Evolutionary conservation across 2,329 filamentous ascomycete species (phyloP).

Genomic region (Beauveria caledonica): DNA sequence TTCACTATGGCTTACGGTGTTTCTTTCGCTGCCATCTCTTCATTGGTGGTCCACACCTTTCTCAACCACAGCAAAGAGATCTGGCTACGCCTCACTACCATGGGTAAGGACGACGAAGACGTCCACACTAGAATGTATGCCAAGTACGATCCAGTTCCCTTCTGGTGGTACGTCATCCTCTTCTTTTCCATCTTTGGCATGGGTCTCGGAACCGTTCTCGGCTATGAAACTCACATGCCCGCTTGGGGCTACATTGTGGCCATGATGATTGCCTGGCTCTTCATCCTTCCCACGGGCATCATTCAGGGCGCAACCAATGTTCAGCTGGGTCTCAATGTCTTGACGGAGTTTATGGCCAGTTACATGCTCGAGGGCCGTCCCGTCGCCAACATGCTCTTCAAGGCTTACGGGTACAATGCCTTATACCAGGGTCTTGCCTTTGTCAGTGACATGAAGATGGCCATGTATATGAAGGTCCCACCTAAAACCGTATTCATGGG

Average conservation of each 20-base stretch:
- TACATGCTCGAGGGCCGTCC: conserved; percentile 16
- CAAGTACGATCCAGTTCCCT: conserved; percentile 24
- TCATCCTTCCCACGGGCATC: conserved; percentile 16
- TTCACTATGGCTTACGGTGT: conserved; percentile 32
- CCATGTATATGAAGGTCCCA: conserved; percentile 40
- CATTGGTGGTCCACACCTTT: conserved; percentile 29
- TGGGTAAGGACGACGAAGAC: conserved; percentile 33
- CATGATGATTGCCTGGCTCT: conserved; percentile 17
- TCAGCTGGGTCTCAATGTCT: conserved; percentile 26
- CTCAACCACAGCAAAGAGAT: conserved; percentile 35
- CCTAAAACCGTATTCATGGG: conserved; percentile 36
- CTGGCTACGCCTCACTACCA: conserved; percentile 35
- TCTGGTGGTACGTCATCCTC: conserved; percentile 30
- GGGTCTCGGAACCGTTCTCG: conserved; percentile 20
- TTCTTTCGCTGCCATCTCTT: conserved; percentile 41
- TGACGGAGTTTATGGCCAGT: conserved; percentile 25
- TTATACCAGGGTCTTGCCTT: conserved; percentile 36
- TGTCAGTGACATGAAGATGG: conserved; percentile 39
- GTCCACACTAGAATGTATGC: conserved; percentile 28
- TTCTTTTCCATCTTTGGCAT: conserved; percentile 23
- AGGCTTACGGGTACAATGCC: conserved; percentile 15
- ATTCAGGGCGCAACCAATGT: conserved; percentile 25
- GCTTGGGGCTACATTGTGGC: conserved; percentile 20
- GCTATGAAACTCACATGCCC: conserved; percentile 19
- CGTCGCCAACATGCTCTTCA: conserved; percentile 18